phyloP scores from a whole-genome alignment of 148 eudicot species.

The Camellia granthamiana region DNA sequence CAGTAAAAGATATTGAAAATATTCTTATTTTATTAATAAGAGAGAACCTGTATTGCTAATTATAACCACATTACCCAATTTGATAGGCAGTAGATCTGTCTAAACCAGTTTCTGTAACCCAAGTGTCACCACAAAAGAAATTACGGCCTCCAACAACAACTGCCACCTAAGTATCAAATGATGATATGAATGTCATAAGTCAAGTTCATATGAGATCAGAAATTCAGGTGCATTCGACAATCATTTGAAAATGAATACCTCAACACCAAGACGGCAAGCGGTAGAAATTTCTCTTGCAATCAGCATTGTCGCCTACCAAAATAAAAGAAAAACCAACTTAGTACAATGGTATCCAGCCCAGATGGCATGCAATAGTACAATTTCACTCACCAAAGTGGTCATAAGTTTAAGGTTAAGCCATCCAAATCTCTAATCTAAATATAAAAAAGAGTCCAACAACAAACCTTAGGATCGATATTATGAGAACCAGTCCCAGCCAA shows the following conservation, averaged over 20 bases:
- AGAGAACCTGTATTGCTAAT: neutral
- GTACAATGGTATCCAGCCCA: slow-evolving; percentile 7
- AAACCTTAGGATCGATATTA: slow-evolving; percentile 91
- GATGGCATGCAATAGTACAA: neutral
- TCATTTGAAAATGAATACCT: slow-evolving; percentile 46
- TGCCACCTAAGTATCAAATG: slow-evolving; percentile 59
- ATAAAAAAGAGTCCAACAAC: neutral
- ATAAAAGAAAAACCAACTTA: slow-evolving; percentile 1
- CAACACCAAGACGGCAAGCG: slow-evolving; percentile 78
- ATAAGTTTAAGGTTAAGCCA: neutral
- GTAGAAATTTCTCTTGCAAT: slow-evolving; percentile 85
- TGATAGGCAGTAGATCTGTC: slow-evolving; percentile 92
- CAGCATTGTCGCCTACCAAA: slow-evolving; percentile 71
- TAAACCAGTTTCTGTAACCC: slow-evolving; percentile 81
- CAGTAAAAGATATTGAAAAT: neutral
- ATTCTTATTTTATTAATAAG: neutral
- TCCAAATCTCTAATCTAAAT: neutral
- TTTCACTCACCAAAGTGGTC: neutral
- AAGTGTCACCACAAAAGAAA: slow-evolving; percentile 91
- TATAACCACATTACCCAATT: slow-evolving; percentile 58
- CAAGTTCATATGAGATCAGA: neutral
- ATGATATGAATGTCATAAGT: slow-evolving; percentile 1
- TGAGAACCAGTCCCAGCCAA: slow-evolving; percentile 73
- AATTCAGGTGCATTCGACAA: neutral
- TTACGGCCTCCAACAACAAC: slow-evolving; percentile 95